These are phyloP conservation scores for Globisporangium barbulae DNA, from an alignment of 352 stramenopile species.

Conservation along the genomic window DNA sequence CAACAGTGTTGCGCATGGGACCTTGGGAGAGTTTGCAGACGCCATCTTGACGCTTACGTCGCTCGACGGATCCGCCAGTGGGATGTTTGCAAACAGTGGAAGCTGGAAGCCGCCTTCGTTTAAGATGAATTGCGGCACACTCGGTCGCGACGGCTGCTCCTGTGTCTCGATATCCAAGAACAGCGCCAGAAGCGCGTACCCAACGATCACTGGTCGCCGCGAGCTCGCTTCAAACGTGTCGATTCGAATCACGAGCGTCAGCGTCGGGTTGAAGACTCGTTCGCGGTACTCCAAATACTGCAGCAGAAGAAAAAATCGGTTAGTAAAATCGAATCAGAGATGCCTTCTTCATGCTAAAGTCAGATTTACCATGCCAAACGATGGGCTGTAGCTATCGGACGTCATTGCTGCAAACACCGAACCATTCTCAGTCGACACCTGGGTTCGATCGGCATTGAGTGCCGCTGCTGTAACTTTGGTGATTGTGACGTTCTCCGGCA, in stretches of 20 bases:
- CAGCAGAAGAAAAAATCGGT: neutral
- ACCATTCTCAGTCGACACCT: constrained; percentile 28
- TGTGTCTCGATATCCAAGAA: constrained; percentile 71
- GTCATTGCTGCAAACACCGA: constrained; percentile 21
- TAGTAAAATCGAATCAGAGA: neutral
- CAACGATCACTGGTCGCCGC: constrained; percentile 57
- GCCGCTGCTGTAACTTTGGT: constrained; percentile 72
- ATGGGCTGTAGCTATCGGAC: constrained; percentile 36
- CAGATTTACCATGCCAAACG: constrained; percentile 48
- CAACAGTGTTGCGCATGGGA: constrained; percentile 81
- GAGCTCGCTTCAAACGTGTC: constrained; percentile 71
- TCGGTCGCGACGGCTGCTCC: constrained; percentile 48
- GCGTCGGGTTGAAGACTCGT: constrained; percentile 67
- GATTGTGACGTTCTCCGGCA: constrained; percentile 69
- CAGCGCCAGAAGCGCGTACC: constrained; percentile 64
- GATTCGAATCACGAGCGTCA: constrained; percentile 82
- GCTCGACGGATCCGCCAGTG: constrained; percentile 27
- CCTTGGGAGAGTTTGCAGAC: constrained; percentile 28
- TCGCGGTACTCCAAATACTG: constrained; percentile 78
- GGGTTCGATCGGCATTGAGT: constrained; percentile 46
- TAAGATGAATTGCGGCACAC: constrained; percentile 46
- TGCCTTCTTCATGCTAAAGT: too few species aligned
- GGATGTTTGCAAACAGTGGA: constrained; percentile 51
- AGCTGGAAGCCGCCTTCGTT: constrained; percentile 81
- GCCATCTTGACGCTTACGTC: constrained; percentile 36